A percentile compares a stretch with the other conserved stretches of the same genome.
Evolutionary conservation across 2,329 filamentous ascomycete species (phyloP).

Genomic region (Neofusicoccum parvum): DNA sequence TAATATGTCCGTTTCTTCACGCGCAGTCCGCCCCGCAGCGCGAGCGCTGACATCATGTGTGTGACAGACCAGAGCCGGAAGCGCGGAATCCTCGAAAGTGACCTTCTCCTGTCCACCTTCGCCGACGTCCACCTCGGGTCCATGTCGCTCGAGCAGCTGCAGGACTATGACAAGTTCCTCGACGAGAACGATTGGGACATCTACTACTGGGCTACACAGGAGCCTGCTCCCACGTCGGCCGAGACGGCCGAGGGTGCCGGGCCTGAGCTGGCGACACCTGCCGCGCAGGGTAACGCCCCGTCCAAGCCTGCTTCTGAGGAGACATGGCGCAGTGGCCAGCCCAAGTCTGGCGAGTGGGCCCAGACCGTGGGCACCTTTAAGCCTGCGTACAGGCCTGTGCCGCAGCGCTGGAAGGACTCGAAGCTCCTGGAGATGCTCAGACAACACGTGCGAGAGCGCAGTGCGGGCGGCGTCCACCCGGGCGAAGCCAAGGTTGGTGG

Average conservation of each 20-base stretch:
- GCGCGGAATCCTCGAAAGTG: conserved; percentile 91
- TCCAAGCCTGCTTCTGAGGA: conserved; percentile 53
- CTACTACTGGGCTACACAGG: conserved; percentile 98
- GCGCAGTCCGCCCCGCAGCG: conserved; percentile 5
- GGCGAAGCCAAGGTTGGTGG: conserved; percentile 37
- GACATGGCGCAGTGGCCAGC: conserved; percentile 13
- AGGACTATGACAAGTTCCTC: conserved; percentile 87
- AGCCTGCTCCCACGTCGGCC: conserved; percentile 62
- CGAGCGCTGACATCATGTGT: background rate
- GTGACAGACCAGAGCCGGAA: conserved; percentile 91
- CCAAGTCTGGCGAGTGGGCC: conserved; percentile 78
- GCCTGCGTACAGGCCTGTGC: conserved; percentile 90
- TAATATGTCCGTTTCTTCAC: conserved; percentile 62
- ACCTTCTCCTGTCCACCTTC: conserved; percentile 95
- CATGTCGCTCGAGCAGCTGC: conserved; percentile 74
- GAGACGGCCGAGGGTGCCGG: conserved; percentile 58
- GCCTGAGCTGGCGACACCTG: conserved; percentile 45
- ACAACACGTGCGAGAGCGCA: conserved; percentile 74
- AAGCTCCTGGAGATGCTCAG: conserved; percentile 77
- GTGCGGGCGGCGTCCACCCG: conserved; percentile 59
- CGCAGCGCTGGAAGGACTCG: conserved; percentile 79
- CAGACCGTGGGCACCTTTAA: conserved; percentile 95
- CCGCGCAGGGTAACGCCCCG: conserved; percentile 47
- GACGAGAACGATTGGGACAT: conserved; percentile 99
- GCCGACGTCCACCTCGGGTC: conserved; percentile 73